Evolutionary conservation across 495 filamentous ascomycete species (phyloP).

Genomic region (Daldinia decipiens): DNA sequence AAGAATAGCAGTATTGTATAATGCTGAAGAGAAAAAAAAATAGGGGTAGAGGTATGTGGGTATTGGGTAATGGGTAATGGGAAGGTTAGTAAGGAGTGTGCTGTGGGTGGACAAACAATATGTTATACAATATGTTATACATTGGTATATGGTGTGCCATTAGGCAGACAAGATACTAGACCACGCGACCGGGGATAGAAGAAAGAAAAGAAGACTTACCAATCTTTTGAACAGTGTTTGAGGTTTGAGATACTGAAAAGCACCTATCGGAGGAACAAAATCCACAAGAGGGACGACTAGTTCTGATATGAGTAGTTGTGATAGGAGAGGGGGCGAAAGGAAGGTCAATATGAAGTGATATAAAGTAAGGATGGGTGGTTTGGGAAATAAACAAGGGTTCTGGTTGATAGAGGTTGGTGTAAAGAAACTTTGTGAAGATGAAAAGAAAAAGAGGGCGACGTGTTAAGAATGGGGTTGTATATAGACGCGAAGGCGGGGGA

Average conservation of each 20-base stretch:
- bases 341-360: neutral
- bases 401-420: neutral
- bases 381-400: neutral
- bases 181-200: neutral
- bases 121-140: neutral
- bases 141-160: neutral
- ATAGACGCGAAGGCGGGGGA: neutral
- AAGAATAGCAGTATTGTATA: neutral
- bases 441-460: neutral
- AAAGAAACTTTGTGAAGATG: neutral
- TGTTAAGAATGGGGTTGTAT: neutral
- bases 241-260: neutral
- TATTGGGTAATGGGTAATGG: neutral
- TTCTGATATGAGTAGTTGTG: neutral
- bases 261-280: neutral
- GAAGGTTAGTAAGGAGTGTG: neutral
- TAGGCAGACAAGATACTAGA: neutral
- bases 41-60: neutral
- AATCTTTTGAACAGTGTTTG: neutral
- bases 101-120: neutral
- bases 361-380: neutral
- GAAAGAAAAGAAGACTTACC: conserved; percentile 2
- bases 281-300: neutral
- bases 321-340: neutral
- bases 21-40: neutral